phyloP scores from a whole-genome alignment of 2,329 filamentous ascomycete genomes.

The Fusarium staphyleae region DNA sequence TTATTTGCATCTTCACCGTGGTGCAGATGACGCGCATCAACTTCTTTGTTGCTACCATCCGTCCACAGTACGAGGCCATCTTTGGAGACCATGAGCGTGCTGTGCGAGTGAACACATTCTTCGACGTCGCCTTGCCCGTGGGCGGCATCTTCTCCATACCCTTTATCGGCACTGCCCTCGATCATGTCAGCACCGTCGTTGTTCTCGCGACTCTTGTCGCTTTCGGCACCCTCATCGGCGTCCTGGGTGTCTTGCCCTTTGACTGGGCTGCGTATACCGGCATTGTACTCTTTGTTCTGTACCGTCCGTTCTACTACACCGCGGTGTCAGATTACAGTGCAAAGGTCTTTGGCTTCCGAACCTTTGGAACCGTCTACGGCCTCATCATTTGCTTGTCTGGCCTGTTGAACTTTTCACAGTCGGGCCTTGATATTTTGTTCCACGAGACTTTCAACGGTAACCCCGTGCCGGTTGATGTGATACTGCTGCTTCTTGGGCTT shows the following conservation, averaged over 20 bases:
- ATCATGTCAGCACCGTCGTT: conserved; percentile 75
- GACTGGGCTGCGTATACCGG: conserved; percentile 77
- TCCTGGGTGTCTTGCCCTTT: conserved; percentile 76
- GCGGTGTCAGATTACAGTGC: conserved; percentile 88
- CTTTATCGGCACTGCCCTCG: conserved; percentile 82
- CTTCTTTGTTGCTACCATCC: conserved; percentile 89
- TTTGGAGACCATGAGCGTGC: conserved; percentile 69
- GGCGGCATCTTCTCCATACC: conserved; percentile 86
- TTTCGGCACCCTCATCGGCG: conserved; percentile 75
- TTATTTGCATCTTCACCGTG: conserved; percentile 83
- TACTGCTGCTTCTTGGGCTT: conserved; percentile 68
- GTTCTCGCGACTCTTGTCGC: conserved; percentile 75
- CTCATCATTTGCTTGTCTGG: conserved; percentile 87
- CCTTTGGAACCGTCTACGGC: conserved; percentile 94
- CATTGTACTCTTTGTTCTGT: conserved; percentile 80
- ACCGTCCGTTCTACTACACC: conserved; percentile 90
- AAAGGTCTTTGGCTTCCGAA: conserved; percentile 91
- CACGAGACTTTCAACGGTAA: conserved; percentile 75
- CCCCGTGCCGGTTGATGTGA: conserved; percentile 78
- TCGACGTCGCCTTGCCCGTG: conserved; percentile 79
- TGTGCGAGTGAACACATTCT: conserved; percentile 78
- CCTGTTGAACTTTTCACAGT: conserved; percentile 83
- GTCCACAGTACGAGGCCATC: conserved; percentile 80
- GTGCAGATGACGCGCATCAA: conserved; percentile 85
- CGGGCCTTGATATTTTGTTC: conserved; percentile 78